Percentiles rank a stretch among this genome's conserved stretches.
Evolutionary conservation across 192 early-diverging fungal genomes (phyloP).

Genomic region (Coemansia sp.): DNA sequence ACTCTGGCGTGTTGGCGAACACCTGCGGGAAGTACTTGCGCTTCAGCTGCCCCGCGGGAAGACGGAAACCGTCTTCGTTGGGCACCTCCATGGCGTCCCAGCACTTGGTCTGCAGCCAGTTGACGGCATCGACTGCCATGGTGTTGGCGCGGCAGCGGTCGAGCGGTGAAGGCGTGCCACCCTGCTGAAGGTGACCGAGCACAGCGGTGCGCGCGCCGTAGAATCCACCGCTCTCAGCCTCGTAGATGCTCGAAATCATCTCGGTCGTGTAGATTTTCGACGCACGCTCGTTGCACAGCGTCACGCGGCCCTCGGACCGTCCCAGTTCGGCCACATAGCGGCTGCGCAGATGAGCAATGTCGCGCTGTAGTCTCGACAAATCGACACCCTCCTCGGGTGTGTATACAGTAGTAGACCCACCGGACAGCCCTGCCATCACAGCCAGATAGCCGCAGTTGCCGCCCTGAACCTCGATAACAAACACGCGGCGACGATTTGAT

Average conservation of each 20-base stretch:
- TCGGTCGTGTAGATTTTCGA: slow-evolving; percentile 87
- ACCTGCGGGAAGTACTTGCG: slow-evolving; percentile 56
- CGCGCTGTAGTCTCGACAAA: slow-evolving; percentile 75
- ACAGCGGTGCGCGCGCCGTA: slow-evolving; percentile 90
- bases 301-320: slow-evolving; percentile 79
- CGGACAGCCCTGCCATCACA: slow-evolving; percentile 74
- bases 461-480: slow-evolving; percentile 96
- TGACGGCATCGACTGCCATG: slow-evolving; percentile 74
- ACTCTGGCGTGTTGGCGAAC: slow-evolving; percentile 57
- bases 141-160: slow-evolving; percentile 94
- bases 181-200: slow-evolving; percentile 95
- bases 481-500: slow-evolving; percentile 85
- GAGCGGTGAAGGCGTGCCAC: slow-evolving; percentile 86
- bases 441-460: slow-evolving; percentile 93
- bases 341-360: slow-evolving; percentile 74
- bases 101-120: slow-evolving; percentile 77
- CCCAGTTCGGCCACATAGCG: slow-evolving; percentile 79
- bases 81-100: slow-evolving; percentile 47
- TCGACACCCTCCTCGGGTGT: slow-evolving; percentile 91
- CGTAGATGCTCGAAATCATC: slow-evolving; percentile 79
- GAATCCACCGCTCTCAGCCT: slow-evolving; percentile 80
- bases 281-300: slow-evolving; percentile 76
- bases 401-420: slow-evolving; percentile 88
- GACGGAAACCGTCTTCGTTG: slow-evolving; percentile 34
- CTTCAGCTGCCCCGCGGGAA: slow-evolving; percentile 42